phyloP scores from a whole-genome alignment of 2,329 filamentous ascomycete genomes.

The Hymenoscyphus fructigenus region DNA sequence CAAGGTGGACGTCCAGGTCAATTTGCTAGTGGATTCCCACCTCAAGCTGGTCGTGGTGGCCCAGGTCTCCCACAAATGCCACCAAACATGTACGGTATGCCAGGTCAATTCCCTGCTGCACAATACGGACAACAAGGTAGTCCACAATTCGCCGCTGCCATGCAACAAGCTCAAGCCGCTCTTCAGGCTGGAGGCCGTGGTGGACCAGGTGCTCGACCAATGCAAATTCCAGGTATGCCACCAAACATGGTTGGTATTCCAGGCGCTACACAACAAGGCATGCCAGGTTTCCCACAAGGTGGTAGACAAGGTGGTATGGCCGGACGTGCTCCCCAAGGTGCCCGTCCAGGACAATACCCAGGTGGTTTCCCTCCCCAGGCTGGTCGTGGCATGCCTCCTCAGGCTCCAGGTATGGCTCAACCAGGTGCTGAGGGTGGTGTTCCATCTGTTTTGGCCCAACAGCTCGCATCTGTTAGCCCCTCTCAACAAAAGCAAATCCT shows the following conservation, averaged over 20 bases:
- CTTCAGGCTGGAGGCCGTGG: constrained; percentile 46
- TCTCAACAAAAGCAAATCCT: constrained; percentile 98
- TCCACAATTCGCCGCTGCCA: constrained; percentile 77
- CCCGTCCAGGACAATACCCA: constrained; percentile 38
- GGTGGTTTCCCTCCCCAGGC: constrained; percentile 39
- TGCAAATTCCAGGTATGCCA: constrained; percentile 69
- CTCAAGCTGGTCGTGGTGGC: constrained; percentile 82
- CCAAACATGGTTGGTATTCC: constrained; percentile 63
- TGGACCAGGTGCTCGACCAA: constrained; percentile 53
- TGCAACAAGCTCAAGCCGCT: constrained; percentile 72
- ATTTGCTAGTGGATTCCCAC: constrained; percentile 77
- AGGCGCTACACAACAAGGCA: constrained; percentile 52
- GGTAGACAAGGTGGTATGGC: constrained; percentile 46
- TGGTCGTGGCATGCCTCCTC: constrained; percentile 38
- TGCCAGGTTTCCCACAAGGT: constrained; percentile 52
- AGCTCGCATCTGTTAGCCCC: constrained; percentile 55
- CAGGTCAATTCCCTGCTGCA: constrained; percentile 74
- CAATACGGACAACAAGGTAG: constrained; percentile 79
- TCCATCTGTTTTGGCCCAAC: constrained; percentile 50
- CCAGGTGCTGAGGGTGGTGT: constrained; percentile 35
- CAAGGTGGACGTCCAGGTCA: constrained; percentile 83
- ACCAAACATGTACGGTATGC: constrained; percentile 80
- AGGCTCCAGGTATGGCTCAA: constrained; percentile 33
- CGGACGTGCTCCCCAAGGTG: constrained; percentile 38
- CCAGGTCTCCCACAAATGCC: constrained; percentile 81